Conservation (phyloP, 805 yeast species). For the Starmerella floricola region DNA sequence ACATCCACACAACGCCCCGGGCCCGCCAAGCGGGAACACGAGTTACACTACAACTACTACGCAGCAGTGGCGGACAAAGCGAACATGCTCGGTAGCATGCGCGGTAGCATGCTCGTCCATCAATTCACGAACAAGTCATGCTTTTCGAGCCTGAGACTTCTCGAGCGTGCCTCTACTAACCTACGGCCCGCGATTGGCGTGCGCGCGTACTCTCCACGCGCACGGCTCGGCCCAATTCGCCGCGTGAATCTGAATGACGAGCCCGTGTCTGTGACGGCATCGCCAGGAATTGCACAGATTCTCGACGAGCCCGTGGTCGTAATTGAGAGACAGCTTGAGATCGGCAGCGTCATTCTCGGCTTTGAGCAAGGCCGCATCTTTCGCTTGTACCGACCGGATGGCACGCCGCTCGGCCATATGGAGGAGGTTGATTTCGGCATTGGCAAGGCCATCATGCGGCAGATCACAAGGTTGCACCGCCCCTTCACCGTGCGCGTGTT, state of each 20-base stretch:
- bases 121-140: no score
- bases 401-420: slow-evolving; percentile 67
- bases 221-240: background rate
- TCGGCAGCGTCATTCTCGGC: slow-evolving; percentile 76
- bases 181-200: background rate
- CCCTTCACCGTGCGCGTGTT: slow-evolving; percentile 40
- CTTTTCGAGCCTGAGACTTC: no score
- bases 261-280: background rate
- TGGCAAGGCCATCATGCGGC: slow-evolving; percentile 61
- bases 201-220: slow-evolving; percentile 6
- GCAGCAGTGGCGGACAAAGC: no score
- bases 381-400: slow-evolving; percentile 53
- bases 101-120: no score
- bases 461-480: slow-evolving; percentile 70
- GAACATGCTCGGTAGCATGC: no score
- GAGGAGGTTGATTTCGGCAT: slow-evolving; percentile 69
- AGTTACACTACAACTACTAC: no score
- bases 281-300: slow-evolving; percentile 42
- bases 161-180: no score
- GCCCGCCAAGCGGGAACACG: no score
- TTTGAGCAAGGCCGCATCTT: slow-evolving; percentile 86
- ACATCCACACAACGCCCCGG: no score
- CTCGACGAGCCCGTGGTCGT: slow-evolving; percentile 73
- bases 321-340: slow-evolving; percentile 76
- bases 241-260: slow-evolving; percentile 9